Evolutionary conservation across 352 stramenopile species (phyloP), one percentile per base, ranked within the genome.

Genomic region (Phytophthora nicotianae): DNA sequence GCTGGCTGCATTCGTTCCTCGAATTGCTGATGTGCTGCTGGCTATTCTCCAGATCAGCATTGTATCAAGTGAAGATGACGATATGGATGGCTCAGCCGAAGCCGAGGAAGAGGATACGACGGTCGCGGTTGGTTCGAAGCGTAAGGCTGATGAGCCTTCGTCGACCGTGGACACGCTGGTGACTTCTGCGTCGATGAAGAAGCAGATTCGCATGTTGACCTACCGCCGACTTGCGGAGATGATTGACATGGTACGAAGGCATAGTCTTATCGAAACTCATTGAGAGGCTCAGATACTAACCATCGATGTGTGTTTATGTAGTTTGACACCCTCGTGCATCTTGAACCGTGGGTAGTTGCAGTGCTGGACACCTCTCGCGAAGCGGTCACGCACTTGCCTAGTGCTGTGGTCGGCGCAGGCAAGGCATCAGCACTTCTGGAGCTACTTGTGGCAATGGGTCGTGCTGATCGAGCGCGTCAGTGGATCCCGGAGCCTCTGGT

Each of bases 371-470:
- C 73, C 3, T 81, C 73, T 13, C 51, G 78, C 24, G 72, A 88
- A 3, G 81, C 85, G 19, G 89, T 95, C 24, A 38, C 68, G 17
- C 86, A 90, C 27, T 69, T 96, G 16, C 73, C 83, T 11, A 88
- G 83, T 43, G 78, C 79, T 0, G 81, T 95, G 10, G 70, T 94
- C 13, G 88, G 88, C 23, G 86, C 86, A 17, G 67, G 58, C 21
- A 96, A 95, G 69, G 58, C 85, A 13, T 93, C 88, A 11, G 82
- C 86, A 14, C 59, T 96, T 42, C 57, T 96, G 19, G 84, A 95
- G 32, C 74, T 94, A 23, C 70, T 96, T 14, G 81, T 89, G 8
- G 67, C 79, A 0, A 61, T 94, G n/a, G 75, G 78, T 3, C 63
- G 80, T 47, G 82, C 77, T 2, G 68, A 77, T 1, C 57, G 47